phyloP scores from a whole-genome alignment of 495 filamentous ascomycete genomes.

The Tuber indicum region DNA sequence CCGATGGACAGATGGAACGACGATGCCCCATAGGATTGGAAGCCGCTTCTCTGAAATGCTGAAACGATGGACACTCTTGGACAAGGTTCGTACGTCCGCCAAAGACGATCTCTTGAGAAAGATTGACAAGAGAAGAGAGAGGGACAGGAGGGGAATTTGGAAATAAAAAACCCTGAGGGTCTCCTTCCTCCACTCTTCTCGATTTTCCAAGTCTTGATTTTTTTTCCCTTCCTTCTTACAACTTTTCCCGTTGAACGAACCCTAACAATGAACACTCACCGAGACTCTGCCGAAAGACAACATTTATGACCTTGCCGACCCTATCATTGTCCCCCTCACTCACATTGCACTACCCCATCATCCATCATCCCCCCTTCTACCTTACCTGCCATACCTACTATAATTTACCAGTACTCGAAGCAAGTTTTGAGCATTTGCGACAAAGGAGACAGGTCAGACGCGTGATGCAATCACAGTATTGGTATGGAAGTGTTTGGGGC shows the following conservation, averaged over 20 bases:
- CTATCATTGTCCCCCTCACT: conserved; percentile 4
- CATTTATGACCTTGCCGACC: conserved; percentile 3
- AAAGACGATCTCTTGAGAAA: conserved; percentile 25
- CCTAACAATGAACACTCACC: conserved; percentile 13
- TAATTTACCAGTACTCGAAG: conserved; percentile 16
- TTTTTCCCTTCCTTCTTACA: neutral
- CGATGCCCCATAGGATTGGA: neutral
- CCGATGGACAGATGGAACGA: neutral
- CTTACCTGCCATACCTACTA: neutral
- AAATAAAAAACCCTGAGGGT: conserved; percentile 29
- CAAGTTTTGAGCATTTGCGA: conserved; percentile 36
- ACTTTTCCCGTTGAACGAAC: conserved; percentile 8
- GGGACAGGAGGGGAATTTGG: conserved; percentile 11
- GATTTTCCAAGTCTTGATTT: neutral
- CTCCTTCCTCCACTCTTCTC: conserved; percentile 12
- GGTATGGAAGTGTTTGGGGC: conserved; percentile 35
- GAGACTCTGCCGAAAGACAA: conserved; percentile 15
- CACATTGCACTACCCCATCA: conserved; percentile 2
- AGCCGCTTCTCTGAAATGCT: neutral
- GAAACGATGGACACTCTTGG: conserved; percentile 2
- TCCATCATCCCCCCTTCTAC: conserved; percentile 12
- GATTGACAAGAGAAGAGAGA: conserved; percentile 26
- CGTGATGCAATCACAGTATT: conserved; percentile 32
- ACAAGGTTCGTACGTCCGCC: neutral
- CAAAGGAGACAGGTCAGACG: conserved; percentile 29